Conservation (phyloP, 108 stramenopile genomes). For the Mediolabrus comicus region DNA sequence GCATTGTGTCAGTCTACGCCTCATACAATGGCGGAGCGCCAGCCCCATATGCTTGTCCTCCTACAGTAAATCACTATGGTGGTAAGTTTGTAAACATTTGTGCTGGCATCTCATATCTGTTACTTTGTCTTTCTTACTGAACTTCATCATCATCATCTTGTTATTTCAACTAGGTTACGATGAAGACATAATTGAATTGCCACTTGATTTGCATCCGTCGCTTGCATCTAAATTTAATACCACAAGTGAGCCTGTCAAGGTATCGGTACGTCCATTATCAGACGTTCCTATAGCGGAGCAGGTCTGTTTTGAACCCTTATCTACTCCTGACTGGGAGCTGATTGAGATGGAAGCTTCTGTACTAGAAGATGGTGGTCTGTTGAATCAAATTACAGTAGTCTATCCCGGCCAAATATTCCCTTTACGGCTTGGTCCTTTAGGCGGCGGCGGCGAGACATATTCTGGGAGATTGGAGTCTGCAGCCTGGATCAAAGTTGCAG, state of each 20-base stretch:
- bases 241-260: slow-evolving; percentile 7
- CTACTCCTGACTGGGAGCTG: slow-evolving; percentile 74
- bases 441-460: background rate
- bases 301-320: slow-evolving; percentile 64
- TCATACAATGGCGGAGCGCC: slow-evolving; percentile 76
- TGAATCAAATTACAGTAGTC: slow-evolving; percentile 72
- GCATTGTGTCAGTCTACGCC: slow-evolving; percentile 35
- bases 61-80: background rate
- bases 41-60: background rate
- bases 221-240: slow-evolving; percentile 27
- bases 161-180: background rate
- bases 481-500: slow-evolving; percentile 50
- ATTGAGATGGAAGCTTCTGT: slow-evolving; percentile 61
- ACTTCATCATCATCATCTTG: background rate
- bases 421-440: slow-evolving; percentile 29
- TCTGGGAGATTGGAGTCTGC: slow-evolving; percentile 15
- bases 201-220: slow-evolving; percentile 40
- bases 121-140: background rate
- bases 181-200: slow-evolving; percentile 34
- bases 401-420: slow-evolving; percentile 56
- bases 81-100: background rate
- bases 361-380: slow-evolving; percentile 64
- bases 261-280: slow-evolving; percentile 52
- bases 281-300: slow-evolving; percentile 32
- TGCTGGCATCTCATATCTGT: background rate